Evolutionary conservation across 2,329 filamentous ascomycete species (phyloP), one percentile per base, ranked within the genome.

Genomic region (Ophiostoma angusticollis): DNA sequence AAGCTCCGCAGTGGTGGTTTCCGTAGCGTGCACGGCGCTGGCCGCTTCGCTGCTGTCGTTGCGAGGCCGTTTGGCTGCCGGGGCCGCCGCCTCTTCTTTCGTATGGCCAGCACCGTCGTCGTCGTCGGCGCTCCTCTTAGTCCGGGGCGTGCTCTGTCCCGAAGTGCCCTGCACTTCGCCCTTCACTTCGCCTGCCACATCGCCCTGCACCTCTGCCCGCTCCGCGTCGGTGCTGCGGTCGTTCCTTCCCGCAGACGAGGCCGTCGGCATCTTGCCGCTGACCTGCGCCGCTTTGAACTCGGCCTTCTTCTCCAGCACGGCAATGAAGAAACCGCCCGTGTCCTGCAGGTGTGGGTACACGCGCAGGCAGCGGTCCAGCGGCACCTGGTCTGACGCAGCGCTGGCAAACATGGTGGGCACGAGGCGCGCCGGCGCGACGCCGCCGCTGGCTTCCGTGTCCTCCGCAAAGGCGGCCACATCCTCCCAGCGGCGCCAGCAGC

Each of bases 251-350:
- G 21, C 31, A 6, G 31, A 16, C 9, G 37, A 21, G n/a, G 25
- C 17, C 19, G 24, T 27, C 12, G 16, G 18, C 17, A 32, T 78
- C 58, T 73, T 82, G 8, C n/a, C n/a, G n/a, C n/a, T n/a, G n/a
- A n/a, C n/a, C n/a, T n/a, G n/a, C n/a, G n/a, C n/a, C n/a, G 78
- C 80, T 56, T 73, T 81, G 57, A 93, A 86, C 48, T 95, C 91
- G 19, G 75, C 72, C 56, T 80, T 79, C 70, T 98, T 98, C 65
- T 95, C 83, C 14, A 98, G 63, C 0, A 95, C 87, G 1, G 86
- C 81, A 55, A 98, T 95, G 64, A 98, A 98, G 69, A 98, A 98
- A 17, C 82, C 89, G 40, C 91, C 91, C 3, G 91, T 98, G 52
- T 98, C 86, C 60, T 98, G 91, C 54, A 86, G 72, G 58, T 98